These are phyloP conservation scores for Platanus orientalis DNA, from an alignment of 164 flowering plant species.

Conservation along the genomic window DNA sequence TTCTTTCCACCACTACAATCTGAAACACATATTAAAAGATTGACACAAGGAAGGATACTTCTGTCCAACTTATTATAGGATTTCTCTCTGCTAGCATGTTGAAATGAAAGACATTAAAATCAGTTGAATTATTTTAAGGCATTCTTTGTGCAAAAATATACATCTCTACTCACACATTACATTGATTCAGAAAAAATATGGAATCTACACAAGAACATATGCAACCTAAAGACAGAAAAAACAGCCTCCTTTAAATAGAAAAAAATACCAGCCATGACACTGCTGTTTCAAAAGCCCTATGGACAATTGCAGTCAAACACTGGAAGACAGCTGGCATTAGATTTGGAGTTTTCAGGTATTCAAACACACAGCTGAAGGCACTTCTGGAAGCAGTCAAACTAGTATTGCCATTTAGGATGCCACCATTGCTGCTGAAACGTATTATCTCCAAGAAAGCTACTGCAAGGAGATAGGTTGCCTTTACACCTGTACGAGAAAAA, in stretches of 20 bases:
- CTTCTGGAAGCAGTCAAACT: conserved; percentile 64
- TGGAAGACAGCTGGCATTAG: conserved; percentile 86
- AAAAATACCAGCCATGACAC: conserved; percentile 83
- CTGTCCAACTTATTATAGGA: no score
- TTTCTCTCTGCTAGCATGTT: no score
- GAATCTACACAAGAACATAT: background rate
- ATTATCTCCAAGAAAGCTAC: conserved; percentile 90
- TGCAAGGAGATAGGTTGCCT: conserved; percentile 98
- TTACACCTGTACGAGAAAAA: conserved; percentile 56
- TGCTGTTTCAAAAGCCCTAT: conserved; percentile 82
- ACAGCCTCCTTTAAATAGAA: background rate
- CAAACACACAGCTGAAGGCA: conserved; percentile 97
- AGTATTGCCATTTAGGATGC: conserved; percentile 79
- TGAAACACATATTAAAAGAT: no score
- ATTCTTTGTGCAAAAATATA: background rate
- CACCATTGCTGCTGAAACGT: conserved; percentile 98
- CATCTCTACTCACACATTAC: background rate
- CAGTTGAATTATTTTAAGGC: background rate
- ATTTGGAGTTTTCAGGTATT: conserved; percentile 90
- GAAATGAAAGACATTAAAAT: background rate
- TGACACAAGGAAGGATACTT: no score
- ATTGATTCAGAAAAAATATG: background rate
- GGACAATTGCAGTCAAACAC: conserved; percentile 89
- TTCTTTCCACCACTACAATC: no score
- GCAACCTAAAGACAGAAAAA: conserved; percentile 1